Evolutionary conservation across 148 eudicot genomes (phyloP), one percentile per base, ranked within the genome.

Genomic region (Nepenthes mirabilis): DNA sequence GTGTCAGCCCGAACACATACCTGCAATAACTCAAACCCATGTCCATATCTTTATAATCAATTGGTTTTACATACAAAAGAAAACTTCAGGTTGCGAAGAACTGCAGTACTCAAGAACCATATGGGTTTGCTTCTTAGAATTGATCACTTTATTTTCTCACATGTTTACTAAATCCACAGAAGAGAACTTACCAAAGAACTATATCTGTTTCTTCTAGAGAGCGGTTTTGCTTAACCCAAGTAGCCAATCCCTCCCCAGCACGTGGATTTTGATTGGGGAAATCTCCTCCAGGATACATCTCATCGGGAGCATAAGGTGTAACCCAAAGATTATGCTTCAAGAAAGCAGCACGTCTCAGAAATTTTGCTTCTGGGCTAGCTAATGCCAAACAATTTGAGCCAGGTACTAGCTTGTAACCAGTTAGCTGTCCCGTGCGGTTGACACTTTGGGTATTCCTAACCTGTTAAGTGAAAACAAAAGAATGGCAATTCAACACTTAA

Each of bases 191-290:
- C 96, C 96, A 91, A 56, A 91, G 98, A 75, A 91, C 95, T 37
- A 91, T 65, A 73, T 88, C 91, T 61, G 82, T 82, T 80, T 91
- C 98, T 66, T 91, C 96, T 66, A 91, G 78, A 45, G 91, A 73
- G 34, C 98, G 86, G 52, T 91, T 79, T 67, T 91, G 68, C 82
- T 91, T 83, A 55, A 88, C 88, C 94, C 95, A 91, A 34, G 96
- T 83, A 66, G 87, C 84, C 76, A 91, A 70, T 37, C 99, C 96
- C 67, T 88, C 99, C 35, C 99, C 96, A 73, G 59, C 84, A 58
- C 99, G 95, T 34, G 99, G 99, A 63, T 93, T 93, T 74, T 88
- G 99, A 74, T 93, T 93, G 34, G 96, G 96, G 65, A 93, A 93
- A 68, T 89, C 99, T 62, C 95, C 99, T 14, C 96, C 99, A 37